Evolutionary conservation across 345 rosid species (phyloP).

Genomic region (Citropsis articulata): DNA sequence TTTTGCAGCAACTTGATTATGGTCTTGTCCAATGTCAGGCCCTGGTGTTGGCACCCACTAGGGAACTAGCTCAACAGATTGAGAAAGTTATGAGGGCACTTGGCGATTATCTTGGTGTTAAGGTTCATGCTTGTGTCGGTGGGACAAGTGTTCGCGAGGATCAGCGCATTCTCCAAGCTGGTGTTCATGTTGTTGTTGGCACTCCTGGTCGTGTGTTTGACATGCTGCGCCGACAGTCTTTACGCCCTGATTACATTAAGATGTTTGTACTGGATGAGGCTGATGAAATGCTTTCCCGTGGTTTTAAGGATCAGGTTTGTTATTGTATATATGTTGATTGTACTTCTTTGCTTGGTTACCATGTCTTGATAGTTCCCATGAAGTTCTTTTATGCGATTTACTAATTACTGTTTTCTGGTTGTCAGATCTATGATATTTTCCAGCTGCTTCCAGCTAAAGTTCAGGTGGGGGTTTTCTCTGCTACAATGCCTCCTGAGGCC

Average conservation of each 20-base stretch:
- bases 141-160: slow-evolving; percentile 97
- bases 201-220: slow-evolving; percentile 98
- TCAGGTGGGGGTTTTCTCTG: slow-evolving; percentile 89
- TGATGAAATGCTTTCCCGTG: slow-evolving; percentile 97
- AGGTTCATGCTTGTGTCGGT: slow-evolving; percentile 95
- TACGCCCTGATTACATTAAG: slow-evolving; percentile 68
- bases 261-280: slow-evolving; percentile 97
- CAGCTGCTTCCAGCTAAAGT: slow-evolving; percentile 72
- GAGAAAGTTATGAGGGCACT: slow-evolving; percentile 97
- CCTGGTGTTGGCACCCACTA: slow-evolving; percentile 81
- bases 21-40: slow-evolving; percentile 73
- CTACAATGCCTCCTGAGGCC: slow-evolving; percentile 93
- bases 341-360: background rate
- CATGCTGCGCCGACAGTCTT: slow-evolving; percentile 87
- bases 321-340: background rate
- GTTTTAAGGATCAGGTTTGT: slow-evolving; percentile 88
- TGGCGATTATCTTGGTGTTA: slow-evolving; percentile 89
- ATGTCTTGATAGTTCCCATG: background rate
- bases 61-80: slow-evolving; percentile 92
- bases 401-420: slow-evolving; percentile 1
- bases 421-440: slow-evolving; percentile 80
- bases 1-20: slow-evolving; percentile 83
- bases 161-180: slow-evolving; percentile 83
- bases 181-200: slow-evolving; percentile 95
- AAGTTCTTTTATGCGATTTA: background rate